These are phyloP conservation scores for Sedum album DNA, from an alignment of 164 flowering plant species.

Conservation along the genomic window DNA sequence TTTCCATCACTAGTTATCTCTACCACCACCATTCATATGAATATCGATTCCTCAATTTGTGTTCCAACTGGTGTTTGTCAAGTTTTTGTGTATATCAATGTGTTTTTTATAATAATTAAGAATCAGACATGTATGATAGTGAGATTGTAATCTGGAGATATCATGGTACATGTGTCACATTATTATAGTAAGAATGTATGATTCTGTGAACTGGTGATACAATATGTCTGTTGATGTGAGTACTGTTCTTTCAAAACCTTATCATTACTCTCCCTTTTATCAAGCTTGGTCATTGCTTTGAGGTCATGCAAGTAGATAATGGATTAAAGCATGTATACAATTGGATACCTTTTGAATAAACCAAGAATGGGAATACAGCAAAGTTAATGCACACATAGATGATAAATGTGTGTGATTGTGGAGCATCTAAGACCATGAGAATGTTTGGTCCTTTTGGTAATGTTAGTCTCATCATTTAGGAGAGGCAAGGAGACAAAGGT, in stretches of 20 bases:
- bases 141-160: neutral
- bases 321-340: neutral
- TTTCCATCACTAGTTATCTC: constrained; percentile 3
- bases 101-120: neutral
- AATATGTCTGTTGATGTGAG: neutral
- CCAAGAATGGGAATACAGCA: neutral
- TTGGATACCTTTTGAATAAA: neutral
- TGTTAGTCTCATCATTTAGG: neutral
- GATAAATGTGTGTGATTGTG: constrained; percentile 3
- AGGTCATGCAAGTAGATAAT: neutral
- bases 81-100: neutral
- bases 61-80: neutral
- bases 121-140: neutral
- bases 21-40: neutral
- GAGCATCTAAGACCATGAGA: neutral
- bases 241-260: neutral
- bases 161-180: neutral
- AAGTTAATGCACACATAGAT: neutral
- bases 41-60: neutral
- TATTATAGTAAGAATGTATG: no score
- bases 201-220: no score
- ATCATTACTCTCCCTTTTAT: neutral
- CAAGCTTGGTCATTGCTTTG: neutral
- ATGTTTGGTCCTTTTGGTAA: neutral
- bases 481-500: neutral